Percentiles rank a stretch among this genome's conserved stretches.
phyloP scores from a whole-genome alignment of 2,329 filamentous ascomycete genomes.

The Aspergillus fructus region DNA sequence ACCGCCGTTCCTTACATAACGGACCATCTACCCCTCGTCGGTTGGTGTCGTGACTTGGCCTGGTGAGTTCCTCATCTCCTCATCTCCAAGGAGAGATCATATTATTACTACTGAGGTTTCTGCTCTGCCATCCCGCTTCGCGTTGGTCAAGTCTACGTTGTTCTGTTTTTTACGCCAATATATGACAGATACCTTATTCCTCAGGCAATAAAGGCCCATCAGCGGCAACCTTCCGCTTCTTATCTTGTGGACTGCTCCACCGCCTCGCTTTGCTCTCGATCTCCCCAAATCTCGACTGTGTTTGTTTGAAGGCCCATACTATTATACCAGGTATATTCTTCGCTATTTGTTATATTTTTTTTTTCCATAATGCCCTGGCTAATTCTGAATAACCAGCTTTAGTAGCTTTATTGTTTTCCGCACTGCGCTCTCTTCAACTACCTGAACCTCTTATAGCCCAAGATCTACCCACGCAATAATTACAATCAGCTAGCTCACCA shows the following conservation, averaged over 20 bases:
- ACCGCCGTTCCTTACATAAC: conserved; percentile 11
- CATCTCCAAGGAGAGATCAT: neutral
- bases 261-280: neutral
- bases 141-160: neutral
- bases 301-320: neutral
- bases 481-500: conserved; percentile 20
- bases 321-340: neutral
- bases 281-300: neutral
- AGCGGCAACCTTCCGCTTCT: neutral
- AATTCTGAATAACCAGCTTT: neutral
- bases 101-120: neutral
- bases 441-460: neutral
- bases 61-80: conserved; percentile 8
- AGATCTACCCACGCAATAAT: neutral
- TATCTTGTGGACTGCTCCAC: neutral
- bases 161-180: neutral
- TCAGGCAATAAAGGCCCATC: neutral
- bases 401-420: neutral
- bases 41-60: conserved; percentile 8
- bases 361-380: neutral
- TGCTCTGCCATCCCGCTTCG: neutral
- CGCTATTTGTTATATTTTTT: neutral
- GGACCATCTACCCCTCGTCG: conserved; percentile 9
- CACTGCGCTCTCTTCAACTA: neutral
- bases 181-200: neutral